Percentiles rank a stretch among this genome's conserved stretches.
These are phyloP conservation scores for Colletotrichum gigasporum DNA, from an alignment of 2,329 filamentous ascomycete species.

Conservation along the genomic window DNA sequence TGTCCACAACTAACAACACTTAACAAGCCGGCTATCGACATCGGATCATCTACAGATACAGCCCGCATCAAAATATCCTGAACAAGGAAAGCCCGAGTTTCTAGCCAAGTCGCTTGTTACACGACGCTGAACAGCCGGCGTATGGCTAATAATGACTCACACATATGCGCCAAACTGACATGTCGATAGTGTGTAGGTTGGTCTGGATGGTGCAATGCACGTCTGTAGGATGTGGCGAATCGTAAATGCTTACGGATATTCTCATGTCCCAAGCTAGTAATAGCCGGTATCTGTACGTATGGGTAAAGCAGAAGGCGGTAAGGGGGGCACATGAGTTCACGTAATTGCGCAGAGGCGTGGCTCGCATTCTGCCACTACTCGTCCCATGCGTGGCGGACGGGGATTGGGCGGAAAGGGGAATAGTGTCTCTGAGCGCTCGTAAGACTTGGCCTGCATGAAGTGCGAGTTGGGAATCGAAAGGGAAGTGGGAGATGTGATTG, in stretches of 20 bases:
- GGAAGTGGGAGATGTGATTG: neutral
- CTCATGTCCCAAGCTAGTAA: constrained; percentile 4
- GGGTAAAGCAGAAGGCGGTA: neutral
- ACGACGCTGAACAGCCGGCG: neutral
- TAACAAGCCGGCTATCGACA: too few species aligned
- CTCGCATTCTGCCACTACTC: neutral
- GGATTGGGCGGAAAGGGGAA: constrained; percentile 11
- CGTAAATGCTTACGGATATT: neutral
- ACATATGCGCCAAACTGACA: neutral
- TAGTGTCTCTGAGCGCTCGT: constrained; percentile 2
- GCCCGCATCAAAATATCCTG: too few species aligned
- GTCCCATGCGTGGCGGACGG: constrained; percentile 1
- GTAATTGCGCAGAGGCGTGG: neutral
- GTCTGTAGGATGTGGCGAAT: neutral
- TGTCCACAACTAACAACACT: too few species aligned
- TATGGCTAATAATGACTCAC: constrained; percentile 6
- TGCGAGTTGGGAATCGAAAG: neutral
- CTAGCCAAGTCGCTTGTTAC: neutral
- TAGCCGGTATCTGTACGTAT: constrained; percentile 3
- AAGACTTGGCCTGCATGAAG: constrained; percentile 1
- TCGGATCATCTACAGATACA: too few species aligned
- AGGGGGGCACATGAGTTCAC: neutral
- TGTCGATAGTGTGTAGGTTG: neutral
- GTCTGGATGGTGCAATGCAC: neutral
- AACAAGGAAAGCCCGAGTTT: too few species aligned